These are phyloP conservation scores for Clathrus columnatus DNA, from an alignment of 768 basidiomycete species.

Conservation along the genomic window DNA sequence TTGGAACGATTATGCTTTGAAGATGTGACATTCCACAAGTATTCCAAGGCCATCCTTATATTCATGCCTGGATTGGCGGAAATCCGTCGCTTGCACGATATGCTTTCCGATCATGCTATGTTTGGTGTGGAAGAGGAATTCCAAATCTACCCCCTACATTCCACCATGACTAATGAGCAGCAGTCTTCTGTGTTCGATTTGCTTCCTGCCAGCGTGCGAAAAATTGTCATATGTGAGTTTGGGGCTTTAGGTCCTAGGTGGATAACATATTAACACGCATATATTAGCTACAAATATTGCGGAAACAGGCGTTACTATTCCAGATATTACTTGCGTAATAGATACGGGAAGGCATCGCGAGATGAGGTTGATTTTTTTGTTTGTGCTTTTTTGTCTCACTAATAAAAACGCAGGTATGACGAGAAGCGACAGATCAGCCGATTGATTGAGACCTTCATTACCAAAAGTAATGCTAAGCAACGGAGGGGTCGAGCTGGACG, in stretches of 20 bases:
- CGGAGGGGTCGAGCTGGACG: conserved; percentile 87
- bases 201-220: conserved; percentile 69
- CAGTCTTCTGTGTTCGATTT: conserved; percentile 88
- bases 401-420: conserved; percentile 57
- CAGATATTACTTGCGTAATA: conserved; percentile 94
- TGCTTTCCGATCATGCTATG: conserved; percentile 60
- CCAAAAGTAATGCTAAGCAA: conserved; percentile 86
- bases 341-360: conserved; percentile 91
- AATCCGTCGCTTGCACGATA: conserved; percentile 81
- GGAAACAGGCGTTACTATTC: conserved; percentile 97
- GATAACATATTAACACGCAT: neutral
- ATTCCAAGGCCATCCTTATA: conserved; percentile 75
- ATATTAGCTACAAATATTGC: conserved; percentile 78
- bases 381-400: neutral
- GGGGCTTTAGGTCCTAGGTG: conserved; percentile 3
- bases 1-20: conserved; percentile 79
- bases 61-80: conserved; percentile 95
- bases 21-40: conserved; percentile 38
- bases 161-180: conserved; percentile 84
- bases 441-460: conserved; percentile 84
- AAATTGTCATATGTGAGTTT: conserved; percentile 83
- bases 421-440: conserved; percentile 95
- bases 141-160: conserved; percentile 80
- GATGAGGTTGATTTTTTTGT: conserved; percentile 52
- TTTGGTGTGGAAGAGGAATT: conserved; percentile 63